These are phyloP conservation scores for Aspergillus sp. DNA, from an alignment of 2,329 filamentous ascomycete genomes.

Conservation along the genomic window DNA sequence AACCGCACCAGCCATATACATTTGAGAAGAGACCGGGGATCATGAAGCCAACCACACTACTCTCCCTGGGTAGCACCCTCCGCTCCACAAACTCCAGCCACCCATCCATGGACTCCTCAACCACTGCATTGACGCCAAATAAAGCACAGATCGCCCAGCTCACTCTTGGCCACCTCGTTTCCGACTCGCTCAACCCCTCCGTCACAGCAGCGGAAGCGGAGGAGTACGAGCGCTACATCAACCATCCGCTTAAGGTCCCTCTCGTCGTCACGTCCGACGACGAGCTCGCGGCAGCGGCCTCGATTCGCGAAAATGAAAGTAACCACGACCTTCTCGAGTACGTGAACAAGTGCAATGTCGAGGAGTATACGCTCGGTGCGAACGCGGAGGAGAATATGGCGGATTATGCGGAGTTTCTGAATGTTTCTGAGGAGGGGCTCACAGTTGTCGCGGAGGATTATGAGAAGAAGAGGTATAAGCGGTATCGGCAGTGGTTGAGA, in stretches of 20 bases:
- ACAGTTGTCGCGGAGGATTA: slow-evolving; percentile 87
- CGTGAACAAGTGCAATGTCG: slow-evolving; percentile 69
- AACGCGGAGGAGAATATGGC: slow-evolving; percentile 67
- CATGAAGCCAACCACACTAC: slow-evolving; percentile 56
- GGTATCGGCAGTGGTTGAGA: slow-evolving; percentile 90
- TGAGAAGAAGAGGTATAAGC: slow-evolving; percentile 93
- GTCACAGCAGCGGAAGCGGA: slow-evolving; percentile 76
- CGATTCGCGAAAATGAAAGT: slow-evolving; percentile 42
- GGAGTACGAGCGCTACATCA: slow-evolving; percentile 88
- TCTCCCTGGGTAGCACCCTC: slow-evolving; percentile 36
- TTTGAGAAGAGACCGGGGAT: slow-evolving; percentile 51
- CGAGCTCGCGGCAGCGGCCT: slow-evolving; percentile 40
- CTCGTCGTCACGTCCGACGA: slow-evolving; percentile 58
- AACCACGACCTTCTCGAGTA: slow-evolving; percentile 79
- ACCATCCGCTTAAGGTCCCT: slow-evolving; percentile 85
- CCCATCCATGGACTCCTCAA: slow-evolving; percentile 56
- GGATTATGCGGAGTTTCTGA: slow-evolving; percentile 77
- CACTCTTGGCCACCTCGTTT: slow-evolving; percentile 84
- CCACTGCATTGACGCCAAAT: slow-evolving; percentile 64
- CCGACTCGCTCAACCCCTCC: slow-evolving; percentile 82
- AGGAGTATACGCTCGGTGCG: slow-evolving; percentile 52
- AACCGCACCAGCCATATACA: slow-evolving; percentile 36
- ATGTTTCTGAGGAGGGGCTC: slow-evolving; percentile 78
- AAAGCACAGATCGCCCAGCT: slow-evolving; percentile 77
- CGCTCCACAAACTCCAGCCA: slow-evolving; percentile 28